Percentiles rank a stretch among this genome's conserved stretches.
Conservation (phyloP, 805 yeast species). For the Phaffomyces opuntiae region DNA sequence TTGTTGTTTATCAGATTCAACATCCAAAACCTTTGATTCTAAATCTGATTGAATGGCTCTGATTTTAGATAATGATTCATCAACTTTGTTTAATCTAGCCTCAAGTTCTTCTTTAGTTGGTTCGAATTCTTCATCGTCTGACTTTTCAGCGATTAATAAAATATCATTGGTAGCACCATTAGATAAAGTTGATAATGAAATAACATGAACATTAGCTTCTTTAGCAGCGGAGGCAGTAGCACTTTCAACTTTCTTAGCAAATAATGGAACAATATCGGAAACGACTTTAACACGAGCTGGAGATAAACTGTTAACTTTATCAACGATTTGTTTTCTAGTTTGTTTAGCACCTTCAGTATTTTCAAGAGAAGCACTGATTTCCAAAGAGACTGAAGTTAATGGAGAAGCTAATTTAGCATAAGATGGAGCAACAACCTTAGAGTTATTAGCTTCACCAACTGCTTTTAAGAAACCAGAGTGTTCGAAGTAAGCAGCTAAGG, state of each 20-base stretch:
- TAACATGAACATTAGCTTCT: slow-evolving; percentile 43
- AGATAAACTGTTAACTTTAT: slow-evolving; percentile 61
- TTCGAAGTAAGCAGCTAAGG: slow-evolving; percentile 60
- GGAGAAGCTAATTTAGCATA: slow-evolving; percentile 37
- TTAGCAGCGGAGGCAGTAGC: slow-evolving; percentile 36
- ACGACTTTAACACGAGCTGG: slow-evolving; percentile 58
- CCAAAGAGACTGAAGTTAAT: slow-evolving; percentile 44
- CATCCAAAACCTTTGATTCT: slow-evolving; percentile 40
- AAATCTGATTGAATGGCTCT: slow-evolving; percentile 53
- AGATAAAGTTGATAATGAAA: slow-evolving; percentile 49
- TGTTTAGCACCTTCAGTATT: slow-evolving; percentile 44
- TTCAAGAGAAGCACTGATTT: slow-evolving; percentile 47
- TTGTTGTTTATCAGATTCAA: slow-evolving; percentile 51
- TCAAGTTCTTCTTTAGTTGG: slow-evolving; percentile 58
- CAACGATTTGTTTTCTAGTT: slow-evolving; percentile 68
- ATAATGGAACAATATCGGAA: slow-evolving; percentile 60
- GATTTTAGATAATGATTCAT: slow-evolving; percentile 46
- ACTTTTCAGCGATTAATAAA: slow-evolving; percentile 44
- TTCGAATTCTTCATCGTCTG: slow-evolving; percentile 58
- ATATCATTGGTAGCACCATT: slow-evolving; percentile 37
- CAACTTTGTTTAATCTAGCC: slow-evolving; percentile 47
- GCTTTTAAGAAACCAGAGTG: slow-evolving; percentile 40
- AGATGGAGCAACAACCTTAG: slow-evolving; percentile 42
- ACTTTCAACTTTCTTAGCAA: slow-evolving; percentile 38
- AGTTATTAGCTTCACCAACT: slow-evolving; percentile 35